Evolutionary conservation across 2,329 filamentous ascomycete species (phyloP).

Genomic region (Colletotrichum gloeosporioides): DNA sequence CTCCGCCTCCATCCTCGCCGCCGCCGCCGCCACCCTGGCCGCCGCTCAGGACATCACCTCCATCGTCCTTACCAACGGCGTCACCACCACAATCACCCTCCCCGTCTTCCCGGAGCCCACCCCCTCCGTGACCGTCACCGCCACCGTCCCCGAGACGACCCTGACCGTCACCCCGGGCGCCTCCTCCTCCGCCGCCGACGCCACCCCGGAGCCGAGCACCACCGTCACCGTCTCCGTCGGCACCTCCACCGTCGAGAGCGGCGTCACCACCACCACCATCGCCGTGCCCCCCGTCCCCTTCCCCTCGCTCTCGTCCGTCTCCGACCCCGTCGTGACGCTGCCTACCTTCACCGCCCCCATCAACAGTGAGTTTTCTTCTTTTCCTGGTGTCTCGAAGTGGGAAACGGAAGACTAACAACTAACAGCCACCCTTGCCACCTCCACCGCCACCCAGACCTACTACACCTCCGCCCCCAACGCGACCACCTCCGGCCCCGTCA

Average conservation of each 20-base stretch:
- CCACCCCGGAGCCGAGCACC: not conserved
- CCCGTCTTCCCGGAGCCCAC: slow-evolving; percentile 24
- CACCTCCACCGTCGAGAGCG: not conserved
- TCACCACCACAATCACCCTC: slow-evolving; percentile 24
- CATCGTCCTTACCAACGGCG: slow-evolving; percentile 23
- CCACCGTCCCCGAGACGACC: slow-evolving; percentile 17
- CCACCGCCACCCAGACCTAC: slow-evolving; percentile 12
- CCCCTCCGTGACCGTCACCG: slow-evolving; percentile 1
- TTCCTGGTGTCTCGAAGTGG: too few relatives aligned
- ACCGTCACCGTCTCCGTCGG: slow-evolving; percentile 10
- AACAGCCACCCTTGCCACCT: slow-evolving; percentile 9
- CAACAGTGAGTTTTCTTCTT: not conserved
- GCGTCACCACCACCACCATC: slow-evolving; percentile 11
- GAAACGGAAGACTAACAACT: not conserved
- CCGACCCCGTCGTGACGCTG: slow-evolving; percentile 3
- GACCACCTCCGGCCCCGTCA: slow-evolving; percentile 29
- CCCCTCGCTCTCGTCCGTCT: not conserved
- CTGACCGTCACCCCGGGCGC: slow-evolving; percentile 1
- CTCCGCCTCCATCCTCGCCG: slow-evolving; percentile 24
- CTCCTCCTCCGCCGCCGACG: not conserved
- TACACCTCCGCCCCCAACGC: slow-evolving; percentile 27
- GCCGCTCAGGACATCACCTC: slow-evolving; percentile 25
- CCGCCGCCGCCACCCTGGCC: slow-evolving; percentile 20
- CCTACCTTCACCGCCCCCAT: not conserved
- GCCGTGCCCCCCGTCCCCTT: not conserved